Evolutionary conservation across 177 flowering plant genomes (phyloP).

Genomic region (Telopea speciosissima): DNA sequence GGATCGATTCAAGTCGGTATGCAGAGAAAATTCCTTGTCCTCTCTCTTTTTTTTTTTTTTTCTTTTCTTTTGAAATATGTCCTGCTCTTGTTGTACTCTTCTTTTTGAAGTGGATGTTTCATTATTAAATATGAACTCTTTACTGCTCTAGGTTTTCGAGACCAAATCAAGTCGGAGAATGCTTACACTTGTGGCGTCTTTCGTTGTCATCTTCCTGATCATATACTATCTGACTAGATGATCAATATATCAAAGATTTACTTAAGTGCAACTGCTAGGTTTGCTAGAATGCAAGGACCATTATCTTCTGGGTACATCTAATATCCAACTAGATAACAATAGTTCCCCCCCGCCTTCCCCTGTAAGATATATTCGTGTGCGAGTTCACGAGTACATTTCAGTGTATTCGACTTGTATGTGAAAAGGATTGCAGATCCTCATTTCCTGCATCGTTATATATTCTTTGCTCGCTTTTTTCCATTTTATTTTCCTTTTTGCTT

Average conservation of each 20-base stretch:
- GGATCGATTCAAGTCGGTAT: slow-evolving; percentile 46
- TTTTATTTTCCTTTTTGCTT: no score
- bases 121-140: neutral
- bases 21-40: neutral
- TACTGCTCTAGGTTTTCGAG: slow-evolving; percentile 54
- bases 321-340: neutral
- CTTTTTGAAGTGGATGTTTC: neutral
- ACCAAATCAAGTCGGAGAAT: slow-evolving; percentile 60
- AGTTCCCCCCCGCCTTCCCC: no score
- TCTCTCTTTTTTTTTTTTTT: no score
- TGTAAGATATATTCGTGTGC: neutral
- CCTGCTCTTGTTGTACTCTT: neutral
- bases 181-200: slow-evolving; percentile 43
- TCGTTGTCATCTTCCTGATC: slow-evolving; percentile 44
- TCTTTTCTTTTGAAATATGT: neutral
- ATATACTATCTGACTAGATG: slow-evolving; percentile 56
- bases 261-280: neutral
- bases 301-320: neutral
- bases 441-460: neutral
- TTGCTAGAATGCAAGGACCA: neutral
- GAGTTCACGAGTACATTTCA: neutral
- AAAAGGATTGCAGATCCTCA: neutral
- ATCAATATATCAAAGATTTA: slow-evolving; percentile 3
- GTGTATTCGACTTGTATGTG: neutral
- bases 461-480: no score